Evolutionary conservation across 768 basidiomycete species (phyloP).

Genomic region (Tylopilus rubrobrunneus): DNA sequence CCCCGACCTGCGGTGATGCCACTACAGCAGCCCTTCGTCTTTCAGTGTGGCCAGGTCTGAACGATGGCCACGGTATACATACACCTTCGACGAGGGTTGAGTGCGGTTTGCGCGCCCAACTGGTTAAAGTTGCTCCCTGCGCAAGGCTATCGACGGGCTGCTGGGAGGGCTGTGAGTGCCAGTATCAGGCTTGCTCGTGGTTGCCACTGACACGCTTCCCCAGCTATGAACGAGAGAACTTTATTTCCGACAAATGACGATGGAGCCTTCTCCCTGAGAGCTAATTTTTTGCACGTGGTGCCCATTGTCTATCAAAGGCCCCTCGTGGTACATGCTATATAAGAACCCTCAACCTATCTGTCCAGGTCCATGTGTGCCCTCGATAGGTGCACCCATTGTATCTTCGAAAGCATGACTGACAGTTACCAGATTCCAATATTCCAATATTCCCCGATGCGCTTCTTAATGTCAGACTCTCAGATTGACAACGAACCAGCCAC

Average conservation of each 20-base stretch:
- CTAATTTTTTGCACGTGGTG: background rate
- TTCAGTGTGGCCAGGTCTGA: background rate
- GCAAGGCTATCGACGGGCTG: background rate
- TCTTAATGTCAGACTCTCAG: background rate
- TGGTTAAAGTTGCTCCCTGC: background rate
- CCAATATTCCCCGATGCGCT: background rate
- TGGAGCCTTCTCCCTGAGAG: too few species aligned
- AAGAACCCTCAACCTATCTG: background rate
- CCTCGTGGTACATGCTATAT: background rate
- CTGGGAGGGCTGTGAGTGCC: background rate
- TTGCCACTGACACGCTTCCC: background rate
- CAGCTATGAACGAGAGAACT: background rate
- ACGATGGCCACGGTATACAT: background rate
- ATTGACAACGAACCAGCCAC: background rate
- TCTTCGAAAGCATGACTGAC: too few species aligned
- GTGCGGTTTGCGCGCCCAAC: background rate
- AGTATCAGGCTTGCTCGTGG: background rate
- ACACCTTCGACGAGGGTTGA: background rate
- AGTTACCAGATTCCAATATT: background rate
- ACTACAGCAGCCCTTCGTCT: background rate
- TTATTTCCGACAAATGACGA: background rate
- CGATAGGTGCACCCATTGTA: too few species aligned
- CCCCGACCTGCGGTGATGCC: background rate
- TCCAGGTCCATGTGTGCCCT: background rate
- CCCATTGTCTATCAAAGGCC: background rate